A percentile compares a stretch with the other conserved stretches of the same genome.
These are phyloP conservation scores for Hericium coralloides DNA, from an alignment of 768 basidiomycete genomes.

Conservation along the genomic window DNA sequence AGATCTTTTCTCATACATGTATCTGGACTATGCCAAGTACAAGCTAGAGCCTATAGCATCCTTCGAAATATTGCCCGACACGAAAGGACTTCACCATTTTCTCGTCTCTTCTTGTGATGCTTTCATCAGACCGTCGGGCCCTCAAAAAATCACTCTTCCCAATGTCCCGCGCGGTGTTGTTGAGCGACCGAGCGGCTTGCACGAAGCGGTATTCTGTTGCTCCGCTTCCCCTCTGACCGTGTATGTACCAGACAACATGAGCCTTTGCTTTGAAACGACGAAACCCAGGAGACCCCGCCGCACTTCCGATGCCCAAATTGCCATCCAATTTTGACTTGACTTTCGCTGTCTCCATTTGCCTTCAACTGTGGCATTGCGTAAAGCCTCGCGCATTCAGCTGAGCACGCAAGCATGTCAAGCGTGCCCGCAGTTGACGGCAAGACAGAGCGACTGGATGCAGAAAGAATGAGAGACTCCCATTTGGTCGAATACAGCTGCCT, in stretches of 20 bases:
- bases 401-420: background rate
- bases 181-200: too few relatives aligned
- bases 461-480: slow-evolving; percentile 42
- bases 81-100: slow-evolving; percentile 46
- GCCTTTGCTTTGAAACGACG: background rate
- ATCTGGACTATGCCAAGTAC: slow-evolving; percentile 52
- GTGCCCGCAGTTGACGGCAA: slow-evolving; percentile 9
- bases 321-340: background rate
- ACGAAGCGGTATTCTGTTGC: too few relatives aligned
- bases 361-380: background rate
- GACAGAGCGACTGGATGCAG: background rate
- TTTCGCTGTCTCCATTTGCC: background rate
- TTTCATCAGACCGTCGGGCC: slow-evolving; percentile 24
- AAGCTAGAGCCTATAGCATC: too few relatives aligned
- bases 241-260: background rate
- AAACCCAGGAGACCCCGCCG: background rate
- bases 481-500: slow-evolving; percentile 55
- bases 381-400: slow-evolving; percentile 2
- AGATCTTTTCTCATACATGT: slow-evolving; percentile 93
- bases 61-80: too few relatives aligned
- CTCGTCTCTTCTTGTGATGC: slow-evolving; percentile 33
- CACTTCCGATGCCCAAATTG: background rate
- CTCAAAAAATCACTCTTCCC: slow-evolving; percentile 23
- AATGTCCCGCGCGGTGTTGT: slow-evolving; percentile 5
- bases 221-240: background rate